These are phyloP conservation scores for Cryptosporidium viatorum DNA, from an alignment of 169 alveolate genomes.

Conservation along the genomic window DNA sequence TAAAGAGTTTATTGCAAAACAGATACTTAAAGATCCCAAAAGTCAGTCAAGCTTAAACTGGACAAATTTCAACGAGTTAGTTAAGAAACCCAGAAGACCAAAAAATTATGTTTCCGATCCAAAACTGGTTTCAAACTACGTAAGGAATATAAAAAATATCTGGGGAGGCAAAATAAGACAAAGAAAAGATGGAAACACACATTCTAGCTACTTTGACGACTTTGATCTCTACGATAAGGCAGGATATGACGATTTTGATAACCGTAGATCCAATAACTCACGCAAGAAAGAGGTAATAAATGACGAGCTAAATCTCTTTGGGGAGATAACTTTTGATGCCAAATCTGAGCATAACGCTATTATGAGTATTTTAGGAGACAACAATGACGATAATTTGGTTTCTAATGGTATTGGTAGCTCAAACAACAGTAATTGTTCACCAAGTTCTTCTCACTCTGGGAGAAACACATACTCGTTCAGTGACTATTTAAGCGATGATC, in stretches of 20 bases:
- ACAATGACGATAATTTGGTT: conserved; percentile 12
- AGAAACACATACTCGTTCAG: background rate
- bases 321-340: conserved; percentile 69
- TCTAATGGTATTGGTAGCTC: conserved; percentile 50
- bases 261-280: background rate
- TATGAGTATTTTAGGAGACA: conserved; percentile 61
- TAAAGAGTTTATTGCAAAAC: conserved; percentile 81
- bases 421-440: background rate
- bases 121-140: background rate
- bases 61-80: conserved; percentile 34
- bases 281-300: conserved; percentile 6
- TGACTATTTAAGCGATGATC: background rate
- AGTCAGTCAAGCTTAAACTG: conserved; percentile 15
- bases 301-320: conserved; percentile 46
- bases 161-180: conserved; percentile 47
- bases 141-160: conserved; percentile 21
- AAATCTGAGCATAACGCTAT: conserved; percentile 70
- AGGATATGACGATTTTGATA: background rate
- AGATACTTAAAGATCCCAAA: conserved; percentile 78
- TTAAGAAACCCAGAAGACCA: conserved; percentile 40
- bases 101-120: conserved; percentile 15
- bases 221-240: background rate
- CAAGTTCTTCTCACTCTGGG: background rate
- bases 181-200: conserved; percentile 54
- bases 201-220: conserved; percentile 36